Percentiles rank a stretch among this genome's conserved stretches.
Evolutionary conservation across 129 eudicot genomes (phyloP).

Genomic region (Chrysanthemum lavandulifolium): DNA sequence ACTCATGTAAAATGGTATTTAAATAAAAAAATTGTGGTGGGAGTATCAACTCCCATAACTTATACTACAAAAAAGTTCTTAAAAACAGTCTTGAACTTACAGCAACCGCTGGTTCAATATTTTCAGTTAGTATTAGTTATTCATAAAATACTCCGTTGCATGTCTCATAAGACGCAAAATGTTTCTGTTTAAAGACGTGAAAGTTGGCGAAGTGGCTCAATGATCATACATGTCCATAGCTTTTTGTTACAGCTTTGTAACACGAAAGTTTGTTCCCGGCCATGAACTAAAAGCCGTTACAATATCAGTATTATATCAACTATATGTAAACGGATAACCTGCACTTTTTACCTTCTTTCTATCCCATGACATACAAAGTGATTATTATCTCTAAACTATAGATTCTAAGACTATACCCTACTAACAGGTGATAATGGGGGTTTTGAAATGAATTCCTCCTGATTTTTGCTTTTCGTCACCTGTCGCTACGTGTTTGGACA

Average conservation of each 20-base stretch:
- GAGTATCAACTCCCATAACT: no score
- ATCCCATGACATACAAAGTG: slow-evolving; percentile 4
- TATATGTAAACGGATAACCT: not conserved
- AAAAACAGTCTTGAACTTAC: no score
- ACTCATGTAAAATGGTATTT: no score
- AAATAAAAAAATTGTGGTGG: no score
- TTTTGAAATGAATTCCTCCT: no score
- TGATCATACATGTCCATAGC: slow-evolving; percentile 15
- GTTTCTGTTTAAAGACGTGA: not conserved
- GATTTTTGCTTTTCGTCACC: no score
- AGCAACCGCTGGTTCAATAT: not conserved
- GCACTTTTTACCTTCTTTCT: slow-evolving; percentile 2
- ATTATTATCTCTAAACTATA: slow-evolving; percentile 1
- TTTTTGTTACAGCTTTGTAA: slow-evolving; percentile 24
- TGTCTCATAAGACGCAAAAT: not conserved
- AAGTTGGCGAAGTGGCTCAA: slow-evolving; percentile 4
- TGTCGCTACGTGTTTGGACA: no score
- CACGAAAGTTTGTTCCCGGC: slow-evolving; percentile 3
- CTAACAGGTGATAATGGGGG: slow-evolving; percentile 42
- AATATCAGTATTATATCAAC: slow-evolving; percentile 11
- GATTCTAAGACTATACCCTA: slow-evolving; percentile 48
- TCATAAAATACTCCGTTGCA: not conserved
- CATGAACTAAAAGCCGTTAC: slow-evolving; percentile 7
- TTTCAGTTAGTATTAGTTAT: not conserved
- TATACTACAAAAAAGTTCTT: no score